These are phyloP conservation scores for Drosera capensis DNA, from an alignment of 148 eudicot genomes.

Conservation along the genomic window DNA sequence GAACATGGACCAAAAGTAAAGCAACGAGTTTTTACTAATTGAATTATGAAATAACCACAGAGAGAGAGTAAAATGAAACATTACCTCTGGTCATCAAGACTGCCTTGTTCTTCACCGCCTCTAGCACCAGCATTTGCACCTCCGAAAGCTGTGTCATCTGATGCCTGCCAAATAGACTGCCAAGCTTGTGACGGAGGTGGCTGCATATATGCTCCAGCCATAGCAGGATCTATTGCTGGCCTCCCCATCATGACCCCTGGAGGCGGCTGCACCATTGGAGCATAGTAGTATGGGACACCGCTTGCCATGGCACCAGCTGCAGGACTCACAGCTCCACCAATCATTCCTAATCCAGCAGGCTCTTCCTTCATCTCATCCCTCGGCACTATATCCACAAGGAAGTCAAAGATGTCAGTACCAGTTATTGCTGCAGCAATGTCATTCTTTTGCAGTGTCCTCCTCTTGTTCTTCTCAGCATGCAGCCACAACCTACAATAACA, in stretches of 20 bases:
- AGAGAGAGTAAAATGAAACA: too few relatives aligned
- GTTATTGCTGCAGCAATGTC: constrained; percentile 3
- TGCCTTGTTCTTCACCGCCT: constrained; percentile 16
- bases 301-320: constrained; percentile 19
- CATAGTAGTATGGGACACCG: constrained; percentile 64
- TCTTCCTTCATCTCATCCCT: constrained; percentile 70
- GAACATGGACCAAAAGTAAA: too few relatives aligned
- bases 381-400: constrained; percentile 23
- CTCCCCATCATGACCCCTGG: constrained; percentile 48
- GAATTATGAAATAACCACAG: too few relatives aligned
- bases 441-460: constrained; percentile 3
- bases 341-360: constrained; percentile 13
- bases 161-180: constrained; percentile 80
- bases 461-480: constrained; percentile 1
- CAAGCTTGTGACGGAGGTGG: constrained; percentile 67
- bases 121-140: constrained; percentile 22
- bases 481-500: constrained; percentile 12
- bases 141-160: constrained; percentile 35
- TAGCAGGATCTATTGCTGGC: constrained; percentile 34
- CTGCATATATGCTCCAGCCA: constrained; percentile 27
- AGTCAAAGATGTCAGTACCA: neutral
- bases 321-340: constrained; percentile 16
- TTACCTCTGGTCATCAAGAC: constrained; percentile 54
- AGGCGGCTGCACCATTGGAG: constrained; percentile 46
- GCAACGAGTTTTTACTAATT: too few relatives aligned